A percentile compares a stretch with the other conserved stretches of the same genome.
These are phyloP conservation scores for Violaceomyces palustris DNA, from an alignment of 1,284 basidiomycete species.

Conservation along the genomic window DNA sequence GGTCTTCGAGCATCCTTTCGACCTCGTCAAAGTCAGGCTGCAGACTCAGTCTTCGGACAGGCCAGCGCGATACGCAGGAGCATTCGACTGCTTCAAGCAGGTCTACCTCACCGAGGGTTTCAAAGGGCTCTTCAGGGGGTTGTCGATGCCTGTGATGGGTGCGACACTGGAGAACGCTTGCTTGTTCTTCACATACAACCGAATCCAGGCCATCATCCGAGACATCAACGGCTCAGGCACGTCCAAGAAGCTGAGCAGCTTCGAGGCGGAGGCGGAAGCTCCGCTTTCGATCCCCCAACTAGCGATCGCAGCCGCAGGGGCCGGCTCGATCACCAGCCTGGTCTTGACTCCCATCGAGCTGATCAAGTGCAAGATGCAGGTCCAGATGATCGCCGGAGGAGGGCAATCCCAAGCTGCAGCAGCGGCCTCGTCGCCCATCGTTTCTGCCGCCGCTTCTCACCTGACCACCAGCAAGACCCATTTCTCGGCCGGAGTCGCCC, in stretches of 20 bases:
- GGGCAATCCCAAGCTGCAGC: no score
- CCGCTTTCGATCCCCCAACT: conserved; percentile 61
- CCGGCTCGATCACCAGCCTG: conserved; percentile 75
- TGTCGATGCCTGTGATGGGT: conserved; percentile 80
- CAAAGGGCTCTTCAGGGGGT: conserved; percentile 57
- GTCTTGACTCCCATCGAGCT: conserved; percentile 86
- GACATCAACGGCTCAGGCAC: conserved; percentile 27
- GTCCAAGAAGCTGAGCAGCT: conserved; percentile 11
- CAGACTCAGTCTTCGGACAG: conserved; percentile 44
- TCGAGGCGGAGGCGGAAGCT: conserved; percentile 51
- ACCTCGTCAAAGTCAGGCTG: conserved; percentile 49
- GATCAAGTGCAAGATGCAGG: conserved; percentile 92
- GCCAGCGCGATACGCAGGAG: conserved; percentile 36
- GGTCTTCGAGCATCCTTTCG: conserved; percentile 50
- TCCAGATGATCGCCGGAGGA: conserved; percentile 73
- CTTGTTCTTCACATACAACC: conserved; percentile 79
- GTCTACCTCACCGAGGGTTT: conserved; percentile 41
- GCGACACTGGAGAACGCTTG: conserved; percentile 87
- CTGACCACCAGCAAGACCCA: no score
- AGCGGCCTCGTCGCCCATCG: no score
- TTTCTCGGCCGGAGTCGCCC: no score
- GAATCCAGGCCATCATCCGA: conserved; percentile 67
- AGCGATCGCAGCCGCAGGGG: conserved; percentile 70
- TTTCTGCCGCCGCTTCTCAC: no score
- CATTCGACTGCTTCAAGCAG: conserved; percentile 46